phyloP scores from a whole-genome alignment of 2,329 filamentous ascomycete species.

The Fusarium bactridioides region DNA sequence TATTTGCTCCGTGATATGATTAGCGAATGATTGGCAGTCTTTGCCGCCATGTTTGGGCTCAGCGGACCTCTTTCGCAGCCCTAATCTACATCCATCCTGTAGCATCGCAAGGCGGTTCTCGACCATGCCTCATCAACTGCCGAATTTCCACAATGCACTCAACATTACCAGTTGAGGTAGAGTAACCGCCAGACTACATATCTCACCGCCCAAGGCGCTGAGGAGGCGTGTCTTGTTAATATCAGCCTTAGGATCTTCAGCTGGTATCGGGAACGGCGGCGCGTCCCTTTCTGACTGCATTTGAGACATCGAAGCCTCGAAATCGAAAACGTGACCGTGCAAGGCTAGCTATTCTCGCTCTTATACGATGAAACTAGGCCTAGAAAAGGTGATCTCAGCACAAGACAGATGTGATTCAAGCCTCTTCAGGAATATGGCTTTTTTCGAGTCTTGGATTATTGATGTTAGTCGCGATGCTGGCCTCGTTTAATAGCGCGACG shows the following conservation, averaged over 20 bases:
- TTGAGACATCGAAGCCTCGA: constrained; percentile 22
- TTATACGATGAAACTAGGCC: not conserved
- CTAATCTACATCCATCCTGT: not conserved
- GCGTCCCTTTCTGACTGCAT: constrained; percentile 12
- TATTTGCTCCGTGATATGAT: not conserved
- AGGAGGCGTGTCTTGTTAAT: not conserved
- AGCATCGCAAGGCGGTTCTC: not conserved
- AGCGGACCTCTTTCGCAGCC: constrained; percentile 1
- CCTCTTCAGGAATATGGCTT: constrained; percentile 16
- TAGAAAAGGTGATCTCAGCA: not conserved
- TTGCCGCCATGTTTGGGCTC: constrained; percentile 12
- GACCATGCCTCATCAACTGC: constrained; percentile 7
- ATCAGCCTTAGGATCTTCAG: constrained; percentile 12
- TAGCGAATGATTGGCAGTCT: not conserved
- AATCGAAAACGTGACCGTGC: not conserved
- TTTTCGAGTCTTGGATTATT: not conserved
- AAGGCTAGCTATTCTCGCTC: not conserved
- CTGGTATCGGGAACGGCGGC: constrained; percentile 13
- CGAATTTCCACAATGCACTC: constrained; percentile 5
- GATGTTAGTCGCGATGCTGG: not conserved
- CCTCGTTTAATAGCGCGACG: not conserved
- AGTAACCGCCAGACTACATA: not conserved
- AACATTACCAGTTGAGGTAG: not conserved
- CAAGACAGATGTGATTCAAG: constrained; percentile 1
- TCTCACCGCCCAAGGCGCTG: not conserved